Evolutionary conservation across 2,329 filamentous ascomycete species (phyloP), one percentile per base, ranked within the genome.

Genomic region (Colletotrichum phormii): DNA sequence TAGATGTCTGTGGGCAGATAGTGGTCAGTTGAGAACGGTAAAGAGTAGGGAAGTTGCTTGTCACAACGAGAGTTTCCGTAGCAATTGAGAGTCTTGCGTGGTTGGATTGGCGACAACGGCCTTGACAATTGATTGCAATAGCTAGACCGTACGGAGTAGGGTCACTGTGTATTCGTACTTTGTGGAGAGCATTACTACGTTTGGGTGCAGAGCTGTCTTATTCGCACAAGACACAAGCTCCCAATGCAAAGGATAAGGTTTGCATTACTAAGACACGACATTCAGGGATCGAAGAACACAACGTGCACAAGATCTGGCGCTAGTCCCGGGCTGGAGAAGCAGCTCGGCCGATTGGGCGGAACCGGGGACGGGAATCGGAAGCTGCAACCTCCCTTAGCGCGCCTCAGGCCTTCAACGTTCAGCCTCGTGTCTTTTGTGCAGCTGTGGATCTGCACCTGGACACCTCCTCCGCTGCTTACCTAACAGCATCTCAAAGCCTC

Each of bases 231-330:
- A 63, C 59, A 70, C 35, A 64, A 64, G 71, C 49, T 70, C 53
- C 71, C 71, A 65, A 72, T 70, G 71, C 66, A 70, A 49, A 61
- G 71, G 71, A 72, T 71, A 72, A 72, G 71, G 71, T 72, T 72
- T 72, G 71, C 71, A 72, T 72, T 72, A 70, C 66, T 64, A 72
- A 72, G 71, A 70, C 60, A 64, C n/a, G 51, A 24, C 71, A 72
- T 58, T 22, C 66, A 26, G 53, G 71, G 33, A 61, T 70, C 33
- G 54, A 60, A 51, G 65, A 58, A 64, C 60, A 72, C 66, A 57
- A 31, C 29, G 66, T 70, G 71, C 71, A 72, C 66, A 65, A 72
- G 71, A 72, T 72, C 71, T 70, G 60, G 35, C 60, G 66, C 71
- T 72, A 70, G 29, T 70, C 70, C 60, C 4, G 24, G 26, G n/a